Conservation (phyloP, 2,329 filamentous ascomycete species). For the Trichoderma harzianum region DNA sequence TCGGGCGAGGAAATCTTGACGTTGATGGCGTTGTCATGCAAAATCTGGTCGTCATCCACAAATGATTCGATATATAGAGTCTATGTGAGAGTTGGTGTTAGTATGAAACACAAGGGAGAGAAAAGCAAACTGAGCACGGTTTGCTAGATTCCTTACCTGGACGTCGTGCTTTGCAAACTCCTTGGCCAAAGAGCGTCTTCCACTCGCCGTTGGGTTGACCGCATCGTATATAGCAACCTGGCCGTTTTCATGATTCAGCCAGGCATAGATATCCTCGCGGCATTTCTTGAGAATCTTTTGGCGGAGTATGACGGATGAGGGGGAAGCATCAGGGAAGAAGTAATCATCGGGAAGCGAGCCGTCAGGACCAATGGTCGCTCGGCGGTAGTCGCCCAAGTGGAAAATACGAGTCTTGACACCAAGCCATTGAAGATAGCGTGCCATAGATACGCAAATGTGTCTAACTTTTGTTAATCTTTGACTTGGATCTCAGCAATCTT, state of each 20-base stretch:
- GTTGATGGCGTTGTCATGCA: conserved; percentile 92
- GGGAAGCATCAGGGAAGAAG: conserved; percentile 93
- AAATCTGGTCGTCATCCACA: conserved; percentile 88
- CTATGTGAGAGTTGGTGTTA: conserved; percentile 39
- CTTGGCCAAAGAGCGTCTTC: conserved; percentile 80
- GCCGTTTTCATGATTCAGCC: conserved; percentile 94
- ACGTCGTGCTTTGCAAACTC: conserved; percentile 98
- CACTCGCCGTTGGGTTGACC: conserved; percentile 84
- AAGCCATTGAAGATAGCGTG: conserved; percentile 92
- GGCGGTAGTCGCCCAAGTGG: conserved; percentile 92
- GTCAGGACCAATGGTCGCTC: conserved; percentile 80
- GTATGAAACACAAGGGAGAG: background rate
- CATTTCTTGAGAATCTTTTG: conserved; percentile 98
- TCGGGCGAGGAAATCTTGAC: conserved; percentile 98
- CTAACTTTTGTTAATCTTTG: conserved; percentile 41
- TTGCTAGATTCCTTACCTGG: conserved; percentile 53
- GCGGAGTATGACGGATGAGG: conserved; percentile 84
- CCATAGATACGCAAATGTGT: conserved; percentile 92
- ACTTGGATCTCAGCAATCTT: background rate
- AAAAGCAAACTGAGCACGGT: background rate
- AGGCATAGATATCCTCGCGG: conserved; percentile 93
- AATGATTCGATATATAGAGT: conserved; percentile 96
- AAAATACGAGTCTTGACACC: conserved; percentile 98
- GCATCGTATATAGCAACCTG: conserved; percentile 99
- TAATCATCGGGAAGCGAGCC: conserved; percentile 92